Percentiles rank a stretch among this genome's conserved stretches.
These are phyloP conservation scores for Eucalyptus guilfoylei DNA, from an alignment of 345 rosid genomes.

Conservation along the genomic window DNA sequence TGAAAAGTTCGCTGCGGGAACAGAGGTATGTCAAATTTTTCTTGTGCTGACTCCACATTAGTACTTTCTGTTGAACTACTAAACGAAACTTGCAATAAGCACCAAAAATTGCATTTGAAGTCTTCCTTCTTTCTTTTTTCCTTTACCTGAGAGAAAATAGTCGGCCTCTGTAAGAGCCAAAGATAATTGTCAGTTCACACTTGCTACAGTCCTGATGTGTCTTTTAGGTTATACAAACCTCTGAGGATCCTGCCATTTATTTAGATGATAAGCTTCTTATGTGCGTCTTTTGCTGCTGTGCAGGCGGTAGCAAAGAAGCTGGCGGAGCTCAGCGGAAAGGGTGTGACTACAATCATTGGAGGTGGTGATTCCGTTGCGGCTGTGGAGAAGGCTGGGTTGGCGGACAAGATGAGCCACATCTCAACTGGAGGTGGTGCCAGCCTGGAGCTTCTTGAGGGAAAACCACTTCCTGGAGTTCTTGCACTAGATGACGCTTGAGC, in stretches of 20 bases:
- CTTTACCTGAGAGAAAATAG: neutral
- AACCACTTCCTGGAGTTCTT: conserved; percentile 77
- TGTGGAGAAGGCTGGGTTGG: conserved; percentile 87
- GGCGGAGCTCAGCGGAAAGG: conserved; percentile 71
- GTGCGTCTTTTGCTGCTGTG: neutral
- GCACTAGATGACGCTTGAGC: conserved; percentile 77
- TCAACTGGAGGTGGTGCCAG: conserved; percentile 98
- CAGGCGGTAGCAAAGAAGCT: conserved; percentile 86
- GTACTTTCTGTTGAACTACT: neutral
- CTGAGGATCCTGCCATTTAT: neutral
- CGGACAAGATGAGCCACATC: conserved; percentile 94
- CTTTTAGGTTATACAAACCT: neutral
- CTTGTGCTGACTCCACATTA: neutral
- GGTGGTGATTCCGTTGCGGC: conserved; percentile 99
- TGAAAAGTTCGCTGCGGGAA: conserved; percentile 83
- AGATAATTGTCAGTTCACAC: neutral
- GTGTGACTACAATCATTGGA: conserved; percentile 91
- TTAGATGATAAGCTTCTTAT: neutral
- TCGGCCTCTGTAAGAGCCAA: neutral
- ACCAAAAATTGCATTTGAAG: neutral
- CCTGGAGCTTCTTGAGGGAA: conserved; percentile 95
- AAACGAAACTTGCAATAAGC: neutral
- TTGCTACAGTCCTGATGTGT: neutral
- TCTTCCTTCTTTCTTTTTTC: neutral
- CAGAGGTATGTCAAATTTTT: conserved; percentile 38